A percentile compares a stretch with the other conserved stretches of the same genome.
These are phyloP conservation scores for Trichoderma hamatum DNA, from an alignment of 2,329 filamentous ascomycete genomes.

Conservation along the genomic window DNA sequence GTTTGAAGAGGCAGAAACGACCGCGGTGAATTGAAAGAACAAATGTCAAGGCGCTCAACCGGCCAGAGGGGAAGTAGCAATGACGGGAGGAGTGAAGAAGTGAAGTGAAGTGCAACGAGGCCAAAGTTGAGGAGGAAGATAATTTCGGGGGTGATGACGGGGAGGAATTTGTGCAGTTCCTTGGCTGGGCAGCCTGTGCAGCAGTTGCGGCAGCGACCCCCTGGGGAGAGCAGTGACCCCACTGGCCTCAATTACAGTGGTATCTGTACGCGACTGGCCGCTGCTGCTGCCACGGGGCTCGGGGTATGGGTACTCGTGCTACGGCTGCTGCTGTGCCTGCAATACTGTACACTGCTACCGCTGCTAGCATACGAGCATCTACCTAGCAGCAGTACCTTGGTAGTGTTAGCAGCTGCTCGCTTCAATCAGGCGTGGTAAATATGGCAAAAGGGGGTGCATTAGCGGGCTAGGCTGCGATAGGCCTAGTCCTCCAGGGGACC, in stretches of 20 bases:
- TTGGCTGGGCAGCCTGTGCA: constrained; percentile 9
- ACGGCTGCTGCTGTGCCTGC: not conserved
- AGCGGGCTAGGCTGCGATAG: constrained; percentile 11
- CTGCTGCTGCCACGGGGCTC: not conserved
- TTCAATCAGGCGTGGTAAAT: constrained; percentile 24
- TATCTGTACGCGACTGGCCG: not conserved
- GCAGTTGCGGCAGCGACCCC: constrained; percentile 19
- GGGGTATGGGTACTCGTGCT: constrained; percentile 15
- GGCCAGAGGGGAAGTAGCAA: constrained; percentile 42
- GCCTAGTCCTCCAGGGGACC: constrained; percentile 26
- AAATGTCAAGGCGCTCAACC: constrained; percentile 26
- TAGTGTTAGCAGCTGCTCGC: constrained; percentile 13
- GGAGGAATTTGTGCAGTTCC: constrained; percentile 28
- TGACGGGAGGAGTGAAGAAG: constrained; percentile 39
- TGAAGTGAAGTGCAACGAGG: constrained; percentile 33
- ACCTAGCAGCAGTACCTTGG: no score
- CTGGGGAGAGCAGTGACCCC: not conserved
- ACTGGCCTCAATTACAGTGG: not conserved
- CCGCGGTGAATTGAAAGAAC: constrained; percentile 27
- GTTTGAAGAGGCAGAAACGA: constrained; percentile 35
- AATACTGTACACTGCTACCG: not conserved
- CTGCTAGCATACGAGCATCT: not conserved
- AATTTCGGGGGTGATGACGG: constrained; percentile 33
- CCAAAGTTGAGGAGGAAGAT: constrained; percentile 32
- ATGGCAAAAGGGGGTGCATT: constrained; percentile 29